Evolutionary conservation across 768 basidiomycete species (phyloP), one percentile per base, ranked within the genome.

Genomic region (Leccinellum rugosiceps): DNA sequence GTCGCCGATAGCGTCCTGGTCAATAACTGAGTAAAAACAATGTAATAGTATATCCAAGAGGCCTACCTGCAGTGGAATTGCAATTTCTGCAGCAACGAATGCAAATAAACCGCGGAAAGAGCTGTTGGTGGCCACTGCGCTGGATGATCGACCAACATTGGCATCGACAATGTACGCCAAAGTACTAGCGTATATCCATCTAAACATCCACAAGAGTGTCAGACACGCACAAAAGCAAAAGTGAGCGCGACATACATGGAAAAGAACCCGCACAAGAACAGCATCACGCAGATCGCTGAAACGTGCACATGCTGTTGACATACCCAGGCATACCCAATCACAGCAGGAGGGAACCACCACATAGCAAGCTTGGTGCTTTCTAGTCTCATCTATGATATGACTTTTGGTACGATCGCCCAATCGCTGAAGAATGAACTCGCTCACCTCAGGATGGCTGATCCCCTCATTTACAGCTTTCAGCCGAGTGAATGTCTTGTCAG

Each of bases 131-230:
- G 93, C 91, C 7, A 85, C 82, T 0, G 90, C 92, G 2, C 83
- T 84, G 0, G 90, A 87, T 0, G 90, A 90, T 15, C 86, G 81
- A 6, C 94, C 94, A 3, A 78, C 77, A 63, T 95, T 97, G 9
- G 92, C 84, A 66, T 97, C 93, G 3, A 94, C 92, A 32, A 95
- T 82, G 67, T 94, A 95, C 0, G 93, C 87, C 31, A 97, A 75
- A 0, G 88, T 86, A 44, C 83, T 85, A 1, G 86, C 74, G 68
- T 90, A 89, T 50, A 86, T 83, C 71, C 78, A 78, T 67, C 81
- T 84, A 14, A 35, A 5, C n/a, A 35, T 15, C 9, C 8, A 31
- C 8, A 0, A n/a, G 3, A 41, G n/a, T 9, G 17, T 56, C 19
- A 63, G 30, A n/a, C 3, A 3, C 25, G 17, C 8, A 31, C 46